A percentile compares a stretch with the other conserved stretches of the same genome.
Conservation (phyloP, 2,329 filamentous ascomycete genomes). For the Plectosphaerella plurivora region DNA sequence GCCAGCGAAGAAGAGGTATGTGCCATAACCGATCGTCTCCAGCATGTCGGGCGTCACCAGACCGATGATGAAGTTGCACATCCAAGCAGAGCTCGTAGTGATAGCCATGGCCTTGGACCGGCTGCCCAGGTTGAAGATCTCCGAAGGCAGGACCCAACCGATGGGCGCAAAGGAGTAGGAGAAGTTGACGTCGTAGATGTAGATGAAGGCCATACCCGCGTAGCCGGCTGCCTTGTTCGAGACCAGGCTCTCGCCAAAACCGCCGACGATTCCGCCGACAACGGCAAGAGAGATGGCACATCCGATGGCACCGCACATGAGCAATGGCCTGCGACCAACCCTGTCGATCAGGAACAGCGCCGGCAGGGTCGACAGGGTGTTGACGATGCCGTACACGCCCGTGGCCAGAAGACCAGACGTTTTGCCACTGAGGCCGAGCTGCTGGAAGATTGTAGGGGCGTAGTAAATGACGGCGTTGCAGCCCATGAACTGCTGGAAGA, state of each 20-base stretch:
- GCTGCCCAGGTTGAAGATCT: slow-evolving; percentile 54
- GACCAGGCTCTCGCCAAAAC: slow-evolving; percentile 38
- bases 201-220: slow-evolving; percentile 54
- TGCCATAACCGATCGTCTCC: slow-evolving; percentile 43
- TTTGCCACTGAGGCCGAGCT: slow-evolving; percentile 35
- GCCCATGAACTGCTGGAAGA: slow-evolving; percentile 55
- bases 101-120: slow-evolving; percentile 58
- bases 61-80: slow-evolving; percentile 38
- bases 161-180: slow-evolving; percentile 35
- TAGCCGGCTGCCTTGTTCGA: slow-evolving; percentile 47
- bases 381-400: slow-evolving; percentile 54
- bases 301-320: slow-evolving; percentile 30
- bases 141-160: slow-evolving; percentile 51
- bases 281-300: slow-evolving; percentile 44
- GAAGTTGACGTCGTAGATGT: slow-evolving; percentile 44
- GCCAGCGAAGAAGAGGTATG: slow-evolving; percentile 33
- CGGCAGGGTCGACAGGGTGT: slow-evolving; percentile 38
- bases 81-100: slow-evolving; percentile 52
- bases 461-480: slow-evolving; percentile 45
- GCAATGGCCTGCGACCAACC: slow-evolving; percentile 38
- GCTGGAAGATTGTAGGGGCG: slow-evolving; percentile 38
- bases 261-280: slow-evolving; percentile 47
- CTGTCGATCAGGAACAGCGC: slow-evolving; percentile 36
- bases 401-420: slow-evolving; percentile 47
- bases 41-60: slow-evolving; percentile 51